Base-by-base conservation (phyloP, 208 protist genomes). In the Crithidia mellificae region DNA sequence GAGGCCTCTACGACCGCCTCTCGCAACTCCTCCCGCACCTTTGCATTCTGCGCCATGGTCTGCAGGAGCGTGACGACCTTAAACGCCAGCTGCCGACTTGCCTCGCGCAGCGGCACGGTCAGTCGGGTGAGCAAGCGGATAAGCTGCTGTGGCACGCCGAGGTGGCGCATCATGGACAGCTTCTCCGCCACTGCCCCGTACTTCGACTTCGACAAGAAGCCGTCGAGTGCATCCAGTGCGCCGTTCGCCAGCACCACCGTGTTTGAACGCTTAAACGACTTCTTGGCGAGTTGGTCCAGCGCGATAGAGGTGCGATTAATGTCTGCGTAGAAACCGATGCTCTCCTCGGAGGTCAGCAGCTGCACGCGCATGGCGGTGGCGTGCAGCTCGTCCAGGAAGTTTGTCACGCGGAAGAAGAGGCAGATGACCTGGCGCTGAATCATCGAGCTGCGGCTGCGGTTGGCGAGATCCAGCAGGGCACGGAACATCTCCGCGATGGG, bases 121-220 rank as follows among this genome's bases (percentile, higher is more conserved):
- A 87, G 30, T 7, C 74, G 68, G 14, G 63, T 69, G 32, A 87
- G 57, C 67, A 83, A 68, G 8, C 61, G 47, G 24, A 83, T 63
- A 15, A 87, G 62, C 50, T 61, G 57, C 34, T 38, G 12, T 2
- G 74, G 81, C 5, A 87, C 55, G 2, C 63, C 59, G 9, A 74
- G 63, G 30, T 78, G 77, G 8, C 70, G 66, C 66, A 83, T 65
- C 72, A 87, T 83, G 3, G 64, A 74, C n/a, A 87, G 54, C 68
- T 81, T 83, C 56, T 87, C 81, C n/a, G 46, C 56, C 32, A 58
- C 19, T 9, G 71, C 47, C 56, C 64, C 61, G 68, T 43, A 65
- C 58, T 62, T 51, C 2, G 32, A 4, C 9, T 63, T 55, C 19
- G 67, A 66, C 5, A 87, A 55, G 38, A 83, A 77, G 4, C 22